Evolutionary conservation across 1,284 basidiomycete genomes (phyloP).

Genomic region (Ustilago sp.): DNA sequence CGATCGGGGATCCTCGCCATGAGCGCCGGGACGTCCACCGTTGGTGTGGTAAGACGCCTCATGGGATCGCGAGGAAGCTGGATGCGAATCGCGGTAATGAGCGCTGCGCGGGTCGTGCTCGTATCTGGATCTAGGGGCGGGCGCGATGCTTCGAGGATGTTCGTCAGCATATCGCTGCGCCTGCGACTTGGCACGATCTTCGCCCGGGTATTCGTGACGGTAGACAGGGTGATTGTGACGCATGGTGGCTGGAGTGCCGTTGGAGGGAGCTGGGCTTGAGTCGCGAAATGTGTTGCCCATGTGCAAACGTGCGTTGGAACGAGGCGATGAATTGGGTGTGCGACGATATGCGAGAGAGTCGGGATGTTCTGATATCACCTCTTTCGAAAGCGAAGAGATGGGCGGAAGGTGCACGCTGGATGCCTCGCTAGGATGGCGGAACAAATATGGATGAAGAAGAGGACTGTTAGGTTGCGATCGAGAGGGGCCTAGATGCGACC

Average conservation of each 20-base stretch:
- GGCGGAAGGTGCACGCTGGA: constrained; percentile 42
- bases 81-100: constrained; percentile 20
- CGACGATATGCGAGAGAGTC: constrained; percentile 36
- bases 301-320: constrained; percentile 26
- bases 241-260: constrained; percentile 42
- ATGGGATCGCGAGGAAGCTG: constrained; percentile 12
- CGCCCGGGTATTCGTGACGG: constrained; percentile 33
- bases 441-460: constrained; percentile 34
- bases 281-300: constrained; percentile 53
- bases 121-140: constrained; percentile 32
- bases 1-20: constrained; percentile 12
- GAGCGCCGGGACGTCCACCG: constrained; percentile 13
- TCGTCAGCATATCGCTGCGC: constrained; percentile 34
- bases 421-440: constrained; percentile 36
- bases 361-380: constrained; percentile 31
- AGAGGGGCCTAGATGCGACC: constrained; percentile 40
- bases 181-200: constrained; percentile 37
- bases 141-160: constrained; percentile 32
- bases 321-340: constrained; percentile 44
- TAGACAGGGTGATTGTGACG: constrained; percentile 36
- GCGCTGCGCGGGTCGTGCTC: constrained; percentile 23
- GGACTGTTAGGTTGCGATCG: constrained; percentile 51
- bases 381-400: constrained; percentile 45
- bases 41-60: constrained; percentile 31
- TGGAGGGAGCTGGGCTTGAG: constrained; percentile 42